A percentile compares a stretch with the other conserved stretches of the same genome.
These are phyloP conservation scores for Beverwykella pulmonaria DNA, from an alignment of 495 filamentous ascomycete genomes.

Conservation along the genomic window DNA sequence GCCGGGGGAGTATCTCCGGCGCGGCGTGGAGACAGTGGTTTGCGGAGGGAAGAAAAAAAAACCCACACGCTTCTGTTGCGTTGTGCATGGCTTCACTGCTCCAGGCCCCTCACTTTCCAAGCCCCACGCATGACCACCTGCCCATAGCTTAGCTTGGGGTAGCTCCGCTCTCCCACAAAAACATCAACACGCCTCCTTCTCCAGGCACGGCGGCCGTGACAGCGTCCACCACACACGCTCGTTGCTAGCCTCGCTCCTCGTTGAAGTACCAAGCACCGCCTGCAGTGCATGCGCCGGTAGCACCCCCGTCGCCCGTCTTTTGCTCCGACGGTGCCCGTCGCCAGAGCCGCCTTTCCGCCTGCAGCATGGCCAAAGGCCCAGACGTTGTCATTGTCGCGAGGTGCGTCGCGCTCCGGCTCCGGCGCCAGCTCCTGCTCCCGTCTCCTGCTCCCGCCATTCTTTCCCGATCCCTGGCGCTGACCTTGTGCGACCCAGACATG, in stretches of 20 bases:
- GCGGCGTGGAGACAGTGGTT: not conserved
- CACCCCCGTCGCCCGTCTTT: not conserved
- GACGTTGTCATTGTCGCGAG: constrained; percentile 79
- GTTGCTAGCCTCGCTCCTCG: not conserved
- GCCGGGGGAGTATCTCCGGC: not conserved
- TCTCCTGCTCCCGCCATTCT: not conserved
- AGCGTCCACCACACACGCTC: not conserved
- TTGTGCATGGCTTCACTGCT: not conserved
- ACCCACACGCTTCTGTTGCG: not conserved
- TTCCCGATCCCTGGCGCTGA: constrained; percentile 1
- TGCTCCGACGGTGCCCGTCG: not conserved
- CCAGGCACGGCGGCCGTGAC: not conserved
- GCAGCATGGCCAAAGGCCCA: constrained; percentile 48
- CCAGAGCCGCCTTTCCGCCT: not conserved
- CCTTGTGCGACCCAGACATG: constrained; percentile 64
- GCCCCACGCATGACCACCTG: not conserved
- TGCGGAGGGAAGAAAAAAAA: not conserved
- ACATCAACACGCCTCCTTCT: no score
- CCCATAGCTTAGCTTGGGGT: not conserved
- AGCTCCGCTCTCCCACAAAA: not conserved
- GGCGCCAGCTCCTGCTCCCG: no score
- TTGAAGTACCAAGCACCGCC: not conserved
- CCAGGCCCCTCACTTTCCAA: not conserved
- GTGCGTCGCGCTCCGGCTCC: constrained; percentile 51
- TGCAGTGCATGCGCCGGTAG: constrained; percentile 12